phyloP scores from a whole-genome alignment of 169 alveolate genomes.

The Plasmodium gallinaceum region DNA sequence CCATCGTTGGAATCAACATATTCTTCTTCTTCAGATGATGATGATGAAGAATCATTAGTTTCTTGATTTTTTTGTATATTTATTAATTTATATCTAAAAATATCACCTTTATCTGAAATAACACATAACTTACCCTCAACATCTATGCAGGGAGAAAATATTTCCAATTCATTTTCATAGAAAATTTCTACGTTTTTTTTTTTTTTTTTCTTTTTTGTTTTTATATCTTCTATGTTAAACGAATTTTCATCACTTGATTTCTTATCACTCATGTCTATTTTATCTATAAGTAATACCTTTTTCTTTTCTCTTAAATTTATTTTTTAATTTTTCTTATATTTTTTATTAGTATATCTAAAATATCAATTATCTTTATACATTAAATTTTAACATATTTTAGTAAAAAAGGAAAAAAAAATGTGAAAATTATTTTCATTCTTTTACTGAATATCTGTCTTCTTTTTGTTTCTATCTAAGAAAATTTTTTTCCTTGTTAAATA shows the following conservation, averaged over 20 bases:
- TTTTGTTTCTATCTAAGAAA: too few relatives aligned
- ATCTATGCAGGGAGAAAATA: slow-evolving; percentile 76
- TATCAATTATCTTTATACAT: not conserved
- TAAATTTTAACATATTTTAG: not conserved
- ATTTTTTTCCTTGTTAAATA: too few relatives aligned
- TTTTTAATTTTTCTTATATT: slow-evolving; percentile 19
- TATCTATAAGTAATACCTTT: not conserved
- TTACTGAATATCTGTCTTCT: too few relatives aligned
- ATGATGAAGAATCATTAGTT: slow-evolving; percentile 6
- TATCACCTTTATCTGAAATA: slow-evolving; percentile 63
- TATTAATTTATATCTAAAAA: slow-evolving; percentile 43
- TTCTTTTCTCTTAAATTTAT: slow-evolving; percentile 2
- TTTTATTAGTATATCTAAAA: not conserved
- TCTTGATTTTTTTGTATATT: slow-evolving; percentile 8
- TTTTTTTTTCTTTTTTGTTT: slow-evolving; percentile 41
- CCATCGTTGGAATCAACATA: not conserved
- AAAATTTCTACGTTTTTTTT: slow-evolving; percentile 44
- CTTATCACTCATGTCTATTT: slow-evolving; percentile 42
- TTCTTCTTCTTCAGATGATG: slow-evolving; percentile 28
- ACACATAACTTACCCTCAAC: slow-evolving; percentile 59
- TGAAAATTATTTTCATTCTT: not conserved
- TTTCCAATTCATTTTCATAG: slow-evolving; percentile 48
- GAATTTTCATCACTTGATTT: slow-evolving; percentile 14
- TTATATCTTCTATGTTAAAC: slow-evolving; percentile 21
- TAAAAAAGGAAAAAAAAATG: not conserved